Conservation (phyloP, 306 rosid genomes). For the Arachis hypogaea region DNA sequence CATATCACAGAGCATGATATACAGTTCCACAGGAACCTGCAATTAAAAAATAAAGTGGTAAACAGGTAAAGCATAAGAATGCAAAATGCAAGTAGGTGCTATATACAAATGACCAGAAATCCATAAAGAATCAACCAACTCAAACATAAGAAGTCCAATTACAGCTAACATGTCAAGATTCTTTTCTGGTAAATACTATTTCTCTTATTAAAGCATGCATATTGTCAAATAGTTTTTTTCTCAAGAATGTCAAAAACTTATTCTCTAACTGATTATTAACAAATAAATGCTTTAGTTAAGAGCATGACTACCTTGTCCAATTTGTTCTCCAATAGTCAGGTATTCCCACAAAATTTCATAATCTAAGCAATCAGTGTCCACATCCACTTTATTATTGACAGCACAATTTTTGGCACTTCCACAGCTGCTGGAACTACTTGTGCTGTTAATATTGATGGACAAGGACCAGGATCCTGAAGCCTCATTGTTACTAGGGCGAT, state of each 20-base stretch:
- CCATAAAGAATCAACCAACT: background rate
- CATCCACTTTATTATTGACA: slow-evolving; percentile 66
- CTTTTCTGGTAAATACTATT: background rate
- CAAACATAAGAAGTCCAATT: slow-evolving; percentile 7
- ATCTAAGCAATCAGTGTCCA: slow-evolving; percentile 85
- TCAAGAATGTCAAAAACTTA: too few relatives aligned
- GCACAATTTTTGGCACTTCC: slow-evolving; percentile 85
- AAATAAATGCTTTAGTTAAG: background rate
- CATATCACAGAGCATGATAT: too few relatives aligned
- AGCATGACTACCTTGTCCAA: slow-evolving; percentile 81
- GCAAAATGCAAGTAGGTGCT: too few relatives aligned
- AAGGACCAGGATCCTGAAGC: slow-evolving; percentile 66
- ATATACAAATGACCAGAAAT: too few relatives aligned
- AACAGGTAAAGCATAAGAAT: slow-evolving; percentile 26
- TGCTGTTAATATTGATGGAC: slow-evolving; percentile 79
- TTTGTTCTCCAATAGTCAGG: slow-evolving; percentile 85
- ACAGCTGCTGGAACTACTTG: slow-evolving; percentile 25
- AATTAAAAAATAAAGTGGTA: slow-evolving; percentile 44
- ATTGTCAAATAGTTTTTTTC: slow-evolving; percentile 21
- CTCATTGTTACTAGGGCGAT: too few relatives aligned
- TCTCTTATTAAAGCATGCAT: slow-evolving; percentile 2
- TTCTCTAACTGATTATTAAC: slow-evolving; percentile 24
- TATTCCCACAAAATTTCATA: slow-evolving; percentile 98
- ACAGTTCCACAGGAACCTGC: slow-evolving; percentile 10
- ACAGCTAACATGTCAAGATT: background rate